Conservation (phyloP, 768 basidiomycete genomes). For the Boletus rufocinnamomeus region DNA sequence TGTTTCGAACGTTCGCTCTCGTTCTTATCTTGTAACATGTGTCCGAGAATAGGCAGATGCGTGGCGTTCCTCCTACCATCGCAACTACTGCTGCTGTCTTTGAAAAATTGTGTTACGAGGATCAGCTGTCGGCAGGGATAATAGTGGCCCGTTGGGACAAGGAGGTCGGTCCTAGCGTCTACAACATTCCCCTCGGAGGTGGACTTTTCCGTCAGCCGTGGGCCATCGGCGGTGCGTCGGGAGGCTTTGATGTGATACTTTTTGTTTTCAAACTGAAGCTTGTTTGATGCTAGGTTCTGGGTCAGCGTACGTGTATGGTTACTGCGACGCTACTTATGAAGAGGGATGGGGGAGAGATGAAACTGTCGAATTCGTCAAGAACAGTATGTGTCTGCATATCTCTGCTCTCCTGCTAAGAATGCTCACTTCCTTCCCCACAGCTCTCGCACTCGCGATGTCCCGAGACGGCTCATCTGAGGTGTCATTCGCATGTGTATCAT, state of each 20-base stretch:
- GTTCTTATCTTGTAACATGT: slow-evolving; percentile 1
- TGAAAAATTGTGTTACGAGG: slow-evolving; percentile 87
- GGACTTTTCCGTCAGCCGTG: slow-evolving; percentile 97
- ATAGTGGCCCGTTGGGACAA: slow-evolving; percentile 99
- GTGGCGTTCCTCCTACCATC: slow-evolving; percentile 72
- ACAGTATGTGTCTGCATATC: slow-evolving; percentile 71
- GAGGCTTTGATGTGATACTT: background rate
- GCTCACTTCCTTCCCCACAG: slow-evolving; percentile 42
- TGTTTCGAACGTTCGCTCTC: slow-evolving; percentile 24
- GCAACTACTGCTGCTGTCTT: slow-evolving; percentile 80
- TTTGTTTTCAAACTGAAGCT: background rate
- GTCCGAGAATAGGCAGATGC: slow-evolving; percentile 46
- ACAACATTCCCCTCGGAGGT: slow-evolving; percentile 96
- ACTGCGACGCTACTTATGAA: slow-evolving; percentile 97
- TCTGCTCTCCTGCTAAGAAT: background rate
- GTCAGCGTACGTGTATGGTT: slow-evolving; percentile 97
- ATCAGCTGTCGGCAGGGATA: slow-evolving; percentile 84
- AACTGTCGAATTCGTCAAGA: slow-evolving; percentile 92
- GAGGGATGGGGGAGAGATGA: slow-evolving; percentile 91
- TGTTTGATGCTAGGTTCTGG: slow-evolving; percentile 67
- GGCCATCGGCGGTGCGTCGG: slow-evolving; percentile 88
- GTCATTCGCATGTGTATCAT: slow-evolving; percentile 98
- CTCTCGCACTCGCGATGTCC: slow-evolving; percentile 93
- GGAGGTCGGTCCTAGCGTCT: slow-evolving; percentile 87
- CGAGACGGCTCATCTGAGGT: slow-evolving; percentile 98